Evolutionary conservation across 495 filamentous ascomycete genomes (phyloP).

Genomic region (Hyaloscypha bicolor): DNA sequence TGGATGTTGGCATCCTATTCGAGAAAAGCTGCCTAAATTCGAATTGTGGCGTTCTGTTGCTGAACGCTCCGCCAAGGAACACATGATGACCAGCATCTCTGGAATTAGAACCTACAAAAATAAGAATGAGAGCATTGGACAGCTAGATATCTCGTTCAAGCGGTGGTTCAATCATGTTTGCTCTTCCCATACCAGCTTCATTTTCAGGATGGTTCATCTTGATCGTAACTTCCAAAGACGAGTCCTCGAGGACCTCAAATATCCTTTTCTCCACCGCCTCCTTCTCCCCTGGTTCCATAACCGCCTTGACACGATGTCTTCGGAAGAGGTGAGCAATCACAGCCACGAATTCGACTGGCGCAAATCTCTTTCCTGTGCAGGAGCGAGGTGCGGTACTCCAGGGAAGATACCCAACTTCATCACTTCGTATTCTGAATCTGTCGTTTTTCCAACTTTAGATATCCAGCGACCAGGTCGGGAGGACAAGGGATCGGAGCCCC

Average conservation of each 20-base stretch:
- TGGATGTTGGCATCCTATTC: neutral
- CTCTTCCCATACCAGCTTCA: constrained; percentile 32
- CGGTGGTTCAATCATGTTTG: constrained; percentile 9
- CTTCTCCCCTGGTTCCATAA: constrained; percentile 35
- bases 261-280: constrained; percentile 38
- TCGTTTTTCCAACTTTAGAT: neutral
- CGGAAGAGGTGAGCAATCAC: constrained; percentile 46
- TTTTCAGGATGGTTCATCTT: constrained; percentile 45
- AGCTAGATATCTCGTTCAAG: neutral
- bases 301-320: constrained; percentile 37
- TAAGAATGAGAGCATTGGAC: neutral
- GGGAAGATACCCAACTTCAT: constrained; percentile 44
- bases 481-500: constrained; percentile 36
- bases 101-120: neutral
- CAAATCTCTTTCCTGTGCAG: constrained; percentile 55
- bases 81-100: neutral
- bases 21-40: neutral
- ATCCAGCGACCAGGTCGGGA: constrained; percentile 43
- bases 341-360: constrained; percentile 57
- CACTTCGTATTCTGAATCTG: constrained; percentile 26
- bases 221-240: constrained; percentile 38
- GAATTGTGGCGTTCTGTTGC: neutral
- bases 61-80: neutral
- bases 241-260: constrained; percentile 39
- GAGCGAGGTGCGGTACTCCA: constrained; percentile 52